Percentiles rank a stretch among this genome's conserved stretches.
These are phyloP conservation scores for Sugiyamaella xylanicola DNA, from an alignment of 1,139 yeast species.

Conservation along the genomic window DNA sequence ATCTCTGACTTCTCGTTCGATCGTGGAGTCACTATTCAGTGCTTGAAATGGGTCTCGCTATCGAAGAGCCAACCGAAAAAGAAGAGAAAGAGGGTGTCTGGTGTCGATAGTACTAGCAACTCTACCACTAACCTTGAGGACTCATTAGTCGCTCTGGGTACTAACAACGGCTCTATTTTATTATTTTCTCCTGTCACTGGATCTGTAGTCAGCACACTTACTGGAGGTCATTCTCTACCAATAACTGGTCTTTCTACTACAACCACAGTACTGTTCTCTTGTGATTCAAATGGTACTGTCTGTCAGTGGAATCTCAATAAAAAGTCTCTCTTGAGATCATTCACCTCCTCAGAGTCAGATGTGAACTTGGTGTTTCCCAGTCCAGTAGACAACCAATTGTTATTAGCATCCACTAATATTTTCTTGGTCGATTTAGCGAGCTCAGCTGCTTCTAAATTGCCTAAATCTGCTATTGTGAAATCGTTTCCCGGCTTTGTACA, in stretches of 20 bases:
- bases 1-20: conserved; percentile 48
- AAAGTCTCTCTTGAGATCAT: conserved; percentile 48
- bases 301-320: conserved; percentile 63
- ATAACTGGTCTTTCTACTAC: conserved; percentile 45
- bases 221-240: conserved; percentile 54
- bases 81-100: conserved; percentile 36
- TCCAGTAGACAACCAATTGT: conserved; percentile 43
- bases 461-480: conserved; percentile 24
- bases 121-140: conserved; percentile 38
- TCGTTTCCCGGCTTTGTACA: conserved; percentile 36
- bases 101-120: conserved; percentile 19
- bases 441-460: conserved; percentile 19
- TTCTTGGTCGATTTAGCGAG: conserved; percentile 50
- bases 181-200: conserved; percentile 70
- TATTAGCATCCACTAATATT: conserved; percentile 68
- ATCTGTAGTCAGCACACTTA: conserved; percentile 54
- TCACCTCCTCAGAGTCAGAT: conserved; percentile 47
- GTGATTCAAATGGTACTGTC: conserved; percentile 63
- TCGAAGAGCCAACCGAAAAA: conserved; percentile 38
- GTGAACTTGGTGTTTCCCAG: conserved; percentile 37
- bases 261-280: conserved; percentile 52
- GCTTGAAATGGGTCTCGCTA: conserved; percentile 55
- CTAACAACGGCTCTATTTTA: conserved; percentile 64
- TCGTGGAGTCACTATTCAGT: conserved; percentile 55
- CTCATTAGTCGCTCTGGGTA: conserved; percentile 60